Evolutionary conservation across 805 yeast genomes (phyloP).

Genomic region (Metschnikowia sp.): DNA sequence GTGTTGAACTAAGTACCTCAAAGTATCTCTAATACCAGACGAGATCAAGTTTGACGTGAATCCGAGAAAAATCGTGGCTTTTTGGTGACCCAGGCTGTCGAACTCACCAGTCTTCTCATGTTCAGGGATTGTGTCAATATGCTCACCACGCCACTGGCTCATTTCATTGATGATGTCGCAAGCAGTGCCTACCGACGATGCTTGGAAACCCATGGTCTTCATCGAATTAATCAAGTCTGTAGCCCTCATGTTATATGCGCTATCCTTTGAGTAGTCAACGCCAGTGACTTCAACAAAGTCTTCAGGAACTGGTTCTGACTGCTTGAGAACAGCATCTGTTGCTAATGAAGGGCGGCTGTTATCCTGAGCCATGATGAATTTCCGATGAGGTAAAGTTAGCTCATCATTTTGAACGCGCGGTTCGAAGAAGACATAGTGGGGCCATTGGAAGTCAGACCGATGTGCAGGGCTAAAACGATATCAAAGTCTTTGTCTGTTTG

Average conservation of each 20-base stretch:
- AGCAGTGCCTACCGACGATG: slow-evolving; percentile 77
- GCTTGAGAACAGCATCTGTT: slow-evolving; percentile 86
- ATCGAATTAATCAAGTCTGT: slow-evolving; percentile 73
- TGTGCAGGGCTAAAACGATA: no score
- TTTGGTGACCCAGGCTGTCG: slow-evolving; percentile 74
- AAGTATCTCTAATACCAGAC: slow-evolving; percentile 88
- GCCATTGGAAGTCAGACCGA: no score
- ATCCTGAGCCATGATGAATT: slow-evolving; percentile 4
- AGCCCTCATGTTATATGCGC: slow-evolving; percentile 75
- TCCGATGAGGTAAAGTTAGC: not conserved
- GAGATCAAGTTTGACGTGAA: slow-evolving; percentile 95
- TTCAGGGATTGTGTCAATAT: slow-evolving; percentile 62
- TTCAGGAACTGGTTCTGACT: slow-evolving; percentile 82
- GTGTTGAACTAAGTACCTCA: slow-evolving; percentile 85
- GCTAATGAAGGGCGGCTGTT: slow-evolving; percentile 60
- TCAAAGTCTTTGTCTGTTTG: no score
- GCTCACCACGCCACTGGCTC: slow-evolving; percentile 91
- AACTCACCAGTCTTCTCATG: slow-evolving; percentile 67
- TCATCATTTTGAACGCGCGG: slow-evolving; percentile 1
- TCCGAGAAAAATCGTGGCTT: slow-evolving; percentile 90
- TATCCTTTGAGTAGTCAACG: slow-evolving; percentile 80
- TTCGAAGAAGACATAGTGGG: not conserved
- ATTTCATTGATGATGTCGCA: slow-evolving; percentile 90
- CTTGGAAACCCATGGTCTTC: slow-evolving; percentile 98
- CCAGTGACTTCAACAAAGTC: slow-evolving; percentile 79